phyloP scores from a whole-genome alignment of 2,329 filamentous ascomycete species.

The Apiospora saccharicola region DNA sequence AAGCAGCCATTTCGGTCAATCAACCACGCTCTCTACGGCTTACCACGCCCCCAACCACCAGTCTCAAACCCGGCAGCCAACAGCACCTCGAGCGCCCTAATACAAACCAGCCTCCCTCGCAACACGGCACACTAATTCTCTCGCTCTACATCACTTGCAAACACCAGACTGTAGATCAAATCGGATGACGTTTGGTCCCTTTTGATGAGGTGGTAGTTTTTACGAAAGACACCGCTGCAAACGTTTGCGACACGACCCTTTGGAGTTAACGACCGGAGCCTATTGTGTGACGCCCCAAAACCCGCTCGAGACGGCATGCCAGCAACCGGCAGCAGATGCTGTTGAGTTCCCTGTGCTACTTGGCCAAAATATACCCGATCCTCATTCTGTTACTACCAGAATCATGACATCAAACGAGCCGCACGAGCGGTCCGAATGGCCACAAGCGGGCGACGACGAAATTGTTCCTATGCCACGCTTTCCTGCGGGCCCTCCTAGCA shows the following conservation, averaged over 20 bases:
- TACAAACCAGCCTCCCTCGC: not conserved
- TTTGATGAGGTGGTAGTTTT: not conserved
- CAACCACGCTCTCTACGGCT: slow-evolving; percentile 11
- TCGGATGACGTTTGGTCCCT: not conserved
- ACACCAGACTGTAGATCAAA: not conserved
- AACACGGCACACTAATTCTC: not conserved
- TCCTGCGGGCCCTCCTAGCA: slow-evolving; percentile 63
- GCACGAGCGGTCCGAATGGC: slow-evolving; percentile 27
- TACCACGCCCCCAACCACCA: slow-evolving; percentile 18
- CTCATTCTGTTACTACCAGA: not conserved
- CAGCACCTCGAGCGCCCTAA: slow-evolving; percentile 3
- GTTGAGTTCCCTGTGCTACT: slow-evolving; percentile 1
- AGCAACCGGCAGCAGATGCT: slow-evolving; percentile 8
- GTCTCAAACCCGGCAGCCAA: not conserved
- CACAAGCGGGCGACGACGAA: slow-evolving; percentile 47
- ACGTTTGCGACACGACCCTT: slow-evolving; percentile 4
- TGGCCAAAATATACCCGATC: not conserved
- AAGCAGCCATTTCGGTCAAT: not conserved
- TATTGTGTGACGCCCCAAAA: not conserved
- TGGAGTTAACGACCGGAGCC: not conserved
- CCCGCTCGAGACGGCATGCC: slow-evolving; percentile 2
- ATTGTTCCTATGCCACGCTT: slow-evolving; percentile 49
- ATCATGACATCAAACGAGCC: slow-evolving; percentile 22
- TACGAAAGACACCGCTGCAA: not conserved
- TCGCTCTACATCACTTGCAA: not conserved